These are phyloP conservation scores for Sugiyamaella xylanicola DNA, from an alignment of 1,139 yeast species.

Conservation along the genomic window DNA sequence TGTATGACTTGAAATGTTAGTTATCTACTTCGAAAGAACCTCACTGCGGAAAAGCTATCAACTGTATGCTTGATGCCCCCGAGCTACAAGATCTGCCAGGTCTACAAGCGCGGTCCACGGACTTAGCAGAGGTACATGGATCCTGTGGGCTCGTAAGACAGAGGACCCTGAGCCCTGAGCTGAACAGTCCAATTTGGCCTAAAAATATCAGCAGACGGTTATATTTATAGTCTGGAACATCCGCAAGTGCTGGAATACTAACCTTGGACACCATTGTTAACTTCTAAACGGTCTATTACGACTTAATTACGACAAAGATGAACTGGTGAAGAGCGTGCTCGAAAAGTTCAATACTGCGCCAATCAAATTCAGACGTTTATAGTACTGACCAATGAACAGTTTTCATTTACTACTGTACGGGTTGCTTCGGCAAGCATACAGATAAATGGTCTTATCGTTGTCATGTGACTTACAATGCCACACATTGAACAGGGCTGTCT, in stretches of 20 bases:
- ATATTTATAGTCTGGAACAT: too few relatives aligned
- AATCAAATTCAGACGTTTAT: conserved; percentile 13
- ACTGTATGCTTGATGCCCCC: too few relatives aligned
- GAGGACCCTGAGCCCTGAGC: too few relatives aligned
- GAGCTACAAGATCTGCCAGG: too few relatives aligned
- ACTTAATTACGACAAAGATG: neutral
- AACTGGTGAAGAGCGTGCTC: neutral
- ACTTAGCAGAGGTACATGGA: too few relatives aligned
- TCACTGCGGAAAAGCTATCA: too few relatives aligned
- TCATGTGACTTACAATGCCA: too few relatives aligned
- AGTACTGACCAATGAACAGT: conserved; percentile 12
- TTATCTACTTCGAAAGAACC: neutral
- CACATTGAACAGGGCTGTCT: too few relatives aligned
- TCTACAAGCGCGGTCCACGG: too few relatives aligned
- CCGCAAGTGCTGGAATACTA: conserved; percentile 4
- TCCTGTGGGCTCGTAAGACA: too few relatives aligned
- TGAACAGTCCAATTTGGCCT: too few relatives aligned
- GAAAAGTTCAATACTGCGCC: neutral
- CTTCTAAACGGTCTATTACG: neutral
- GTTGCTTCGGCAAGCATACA: neutral
- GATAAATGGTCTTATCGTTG: neutral
- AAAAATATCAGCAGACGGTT: too few relatives aligned
- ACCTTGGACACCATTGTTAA: conserved; percentile 27
- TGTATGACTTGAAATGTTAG: conserved; percentile 28
- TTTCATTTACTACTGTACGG: conserved; percentile 1